A percentile compares a stretch with the other conserved stretches of the same genome.
phyloP scores from a whole-genome alignment of 176 grass and related monocot genomes.

The Elymus sibiricus region DNA sequence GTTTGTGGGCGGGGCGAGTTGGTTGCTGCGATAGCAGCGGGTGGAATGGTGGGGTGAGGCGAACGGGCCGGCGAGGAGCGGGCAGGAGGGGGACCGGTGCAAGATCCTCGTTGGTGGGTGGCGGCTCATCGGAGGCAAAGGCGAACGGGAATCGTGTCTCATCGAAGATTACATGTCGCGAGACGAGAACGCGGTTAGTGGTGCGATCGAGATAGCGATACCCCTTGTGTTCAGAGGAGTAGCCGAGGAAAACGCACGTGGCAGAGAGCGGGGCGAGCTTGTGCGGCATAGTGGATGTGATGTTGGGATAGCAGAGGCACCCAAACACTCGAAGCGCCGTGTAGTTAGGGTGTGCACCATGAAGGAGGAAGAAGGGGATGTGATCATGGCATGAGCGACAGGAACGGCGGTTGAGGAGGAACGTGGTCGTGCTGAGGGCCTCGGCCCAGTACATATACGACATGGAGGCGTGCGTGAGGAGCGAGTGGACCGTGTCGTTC shows the following conservation, averaged over 20 bases:
- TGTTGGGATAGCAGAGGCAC: too few species aligned
- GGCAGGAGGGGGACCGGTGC: too few species aligned
- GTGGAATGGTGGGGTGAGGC: too few species aligned
- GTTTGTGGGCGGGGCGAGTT: too few species aligned
- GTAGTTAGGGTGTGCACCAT: accelerated
- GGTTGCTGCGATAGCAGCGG: too few species aligned
- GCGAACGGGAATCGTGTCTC: not conserved
- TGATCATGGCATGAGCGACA: not conserved
- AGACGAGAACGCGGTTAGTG: not conserved
- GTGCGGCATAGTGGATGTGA: not conserved
- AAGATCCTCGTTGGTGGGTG: too few species aligned
- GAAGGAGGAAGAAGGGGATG: not conserved
- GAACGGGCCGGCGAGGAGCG: too few species aligned
- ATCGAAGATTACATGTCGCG: not conserved
- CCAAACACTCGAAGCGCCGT: not conserved
- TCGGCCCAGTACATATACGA: not conserved
- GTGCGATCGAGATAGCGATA: not conserved
- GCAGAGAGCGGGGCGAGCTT: not conserved
- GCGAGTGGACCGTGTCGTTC: not conserved
- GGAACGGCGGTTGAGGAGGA: not conserved
- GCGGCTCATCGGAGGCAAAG: too few species aligned
- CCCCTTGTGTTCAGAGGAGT: not conserved
- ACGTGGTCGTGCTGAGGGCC: not conserved
- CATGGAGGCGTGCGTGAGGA: not conserved
- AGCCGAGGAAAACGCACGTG: not conserved